phyloP scores from a whole-genome alignment of 805 yeast genomes.

The Saccharomycopsis amapae region DNA sequence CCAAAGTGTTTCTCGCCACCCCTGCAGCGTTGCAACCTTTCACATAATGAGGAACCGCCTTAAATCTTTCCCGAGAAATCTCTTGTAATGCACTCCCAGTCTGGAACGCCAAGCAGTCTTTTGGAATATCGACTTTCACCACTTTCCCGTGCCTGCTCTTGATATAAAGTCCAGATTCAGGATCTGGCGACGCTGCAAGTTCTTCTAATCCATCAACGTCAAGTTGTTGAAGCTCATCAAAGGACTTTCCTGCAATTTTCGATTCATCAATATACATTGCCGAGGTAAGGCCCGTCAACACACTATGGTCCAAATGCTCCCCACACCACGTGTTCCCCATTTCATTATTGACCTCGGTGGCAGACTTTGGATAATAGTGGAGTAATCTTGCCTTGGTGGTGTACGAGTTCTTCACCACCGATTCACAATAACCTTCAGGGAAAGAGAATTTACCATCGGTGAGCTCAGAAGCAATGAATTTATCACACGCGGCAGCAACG shows the following conservation, averaged over 20 bases:
- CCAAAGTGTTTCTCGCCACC: conserved; percentile 47
- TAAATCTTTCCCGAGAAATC: conserved; percentile 41
- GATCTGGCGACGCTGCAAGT: conserved; percentile 35
- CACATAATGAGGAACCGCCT: conserved; percentile 54
- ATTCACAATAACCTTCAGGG: conserved; percentile 33
- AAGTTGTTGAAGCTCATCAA: conserved; percentile 1
- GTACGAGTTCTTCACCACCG: conserved; percentile 42
- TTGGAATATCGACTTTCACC: conserved; percentile 47
- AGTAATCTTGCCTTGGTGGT: conserved; percentile 52
- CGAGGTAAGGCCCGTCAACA: conserved; percentile 52
- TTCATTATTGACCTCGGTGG: conserved; percentile 7
- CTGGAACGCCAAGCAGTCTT: conserved; percentile 52
- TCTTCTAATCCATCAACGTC: conserved; percentile 14
- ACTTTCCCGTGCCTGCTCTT: conserved; percentile 36
- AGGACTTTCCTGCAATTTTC: conserved; percentile 19
- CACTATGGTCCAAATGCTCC: conserved; percentile 53
- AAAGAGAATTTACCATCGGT: conserved; percentile 24
- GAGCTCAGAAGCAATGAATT: conserved; percentile 30
- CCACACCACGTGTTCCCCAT: conserved; percentile 49
- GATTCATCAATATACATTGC: conserved; percentile 43
- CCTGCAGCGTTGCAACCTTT: conserved; percentile 33
- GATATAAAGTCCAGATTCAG: conserved; percentile 44
- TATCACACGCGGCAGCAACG: conserved; percentile 51
- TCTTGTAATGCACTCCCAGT: conserved; percentile 52
- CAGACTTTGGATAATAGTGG: conserved; percentile 41